phyloP scores from a whole-genome alignment of 2,329 filamentous ascomycete species.

The Chaetomiaceae sp. region DNA sequence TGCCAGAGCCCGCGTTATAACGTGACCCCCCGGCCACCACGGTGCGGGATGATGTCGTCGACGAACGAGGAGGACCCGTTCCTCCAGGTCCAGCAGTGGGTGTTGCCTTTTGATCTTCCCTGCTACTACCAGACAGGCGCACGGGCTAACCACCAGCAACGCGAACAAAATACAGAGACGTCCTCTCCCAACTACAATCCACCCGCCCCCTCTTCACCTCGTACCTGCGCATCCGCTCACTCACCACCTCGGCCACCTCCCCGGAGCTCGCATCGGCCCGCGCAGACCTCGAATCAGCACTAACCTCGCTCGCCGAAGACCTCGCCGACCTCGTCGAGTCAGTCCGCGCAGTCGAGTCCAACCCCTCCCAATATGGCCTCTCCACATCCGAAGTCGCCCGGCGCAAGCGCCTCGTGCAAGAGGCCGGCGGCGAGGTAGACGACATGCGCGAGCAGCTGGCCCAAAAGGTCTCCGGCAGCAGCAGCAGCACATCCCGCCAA shows the following conservation, averaged over 20 bases:
- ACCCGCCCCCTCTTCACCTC: conserved; percentile 87
- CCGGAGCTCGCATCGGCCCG: conserved; percentile 81
- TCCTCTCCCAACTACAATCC: conserved; percentile 73
- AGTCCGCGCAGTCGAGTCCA: conserved; percentile 79
- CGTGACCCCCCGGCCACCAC: conserved; percentile 9
- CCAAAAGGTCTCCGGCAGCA: conserved; percentile 33
- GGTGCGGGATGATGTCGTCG: conserved; percentile 59
- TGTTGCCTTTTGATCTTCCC: conserved; percentile 12
- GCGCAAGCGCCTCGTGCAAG: conserved; percentile 75
- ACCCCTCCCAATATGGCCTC: conserved; percentile 83
- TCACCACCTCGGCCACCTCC: conserved; percentile 64
- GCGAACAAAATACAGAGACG: conserved; percentile 63
- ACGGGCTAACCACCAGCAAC: not conserved
- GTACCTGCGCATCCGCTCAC: conserved; percentile 90
- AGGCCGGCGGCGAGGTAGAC: conserved; percentile 83
- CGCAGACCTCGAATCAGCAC: conserved; percentile 60
- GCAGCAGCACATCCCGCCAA: not conserved
- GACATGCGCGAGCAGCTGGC: conserved; percentile 81
- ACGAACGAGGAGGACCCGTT: conserved; percentile 65
- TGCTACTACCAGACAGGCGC: not conserved
- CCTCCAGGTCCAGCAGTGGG: conserved; percentile 66
- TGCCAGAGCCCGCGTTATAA: conserved; percentile 12
- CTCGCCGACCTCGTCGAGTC: conserved; percentile 83
- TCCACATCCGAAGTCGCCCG: conserved; percentile 76
- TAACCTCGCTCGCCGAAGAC: conserved; percentile 71